Evolutionary conservation across 1,284 basidiomycete genomes (phyloP).

Genomic region (Ustilago esculenta): DNA sequence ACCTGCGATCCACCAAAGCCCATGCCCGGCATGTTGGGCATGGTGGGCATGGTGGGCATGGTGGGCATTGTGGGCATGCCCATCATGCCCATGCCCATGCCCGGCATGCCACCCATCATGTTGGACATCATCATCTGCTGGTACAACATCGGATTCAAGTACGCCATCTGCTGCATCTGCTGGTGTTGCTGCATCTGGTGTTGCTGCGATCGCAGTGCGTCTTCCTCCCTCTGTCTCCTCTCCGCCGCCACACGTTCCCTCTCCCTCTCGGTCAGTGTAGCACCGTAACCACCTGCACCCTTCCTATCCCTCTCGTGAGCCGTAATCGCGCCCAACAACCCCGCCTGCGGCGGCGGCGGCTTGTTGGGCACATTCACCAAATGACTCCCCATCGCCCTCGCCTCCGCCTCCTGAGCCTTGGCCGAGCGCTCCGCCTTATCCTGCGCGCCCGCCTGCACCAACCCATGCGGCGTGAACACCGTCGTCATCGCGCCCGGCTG

Average conservation of each 20-base stretch:
- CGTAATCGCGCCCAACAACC: slow-evolving; percentile 92
- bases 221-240: slow-evolving; percentile 85
- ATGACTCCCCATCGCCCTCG: slow-evolving; percentile 85
- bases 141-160: slow-evolving; percentile 57
- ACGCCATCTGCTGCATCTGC: slow-evolving; percentile 73
- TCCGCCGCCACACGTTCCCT: slow-evolving; percentile 75
- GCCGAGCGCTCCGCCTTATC: slow-evolving; percentile 95
- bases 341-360: slow-evolving; percentile 92
- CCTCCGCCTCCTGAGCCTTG: slow-evolving; percentile 89
- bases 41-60: no score
- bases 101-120: slow-evolving; percentile 64
- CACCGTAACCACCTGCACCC: slow-evolving; percentile 91
- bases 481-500: slow-evolving; percentile 62
- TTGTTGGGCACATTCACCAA: slow-evolving; percentile 93
- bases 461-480: slow-evolving; percentile 87
- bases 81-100: slow-evolving; percentile 71
- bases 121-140: slow-evolving; percentile 68
- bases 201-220: slow-evolving; percentile 86
- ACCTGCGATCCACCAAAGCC: slow-evolving; percentile 49
- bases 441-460: slow-evolving; percentile 91
- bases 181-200: slow-evolving; percentile 87
- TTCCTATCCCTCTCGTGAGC: slow-evolving; percentile 93
- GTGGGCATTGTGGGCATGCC: no score
- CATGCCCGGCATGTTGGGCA: slow-evolving; percentile 42
- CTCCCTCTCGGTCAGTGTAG: slow-evolving; percentile 91